Percentiles rank a stretch among this genome's conserved stretches.
Conservation (phyloP, 2,329 filamentous ascomycete genomes). For the Chaetomiaceae sp. region DNA sequence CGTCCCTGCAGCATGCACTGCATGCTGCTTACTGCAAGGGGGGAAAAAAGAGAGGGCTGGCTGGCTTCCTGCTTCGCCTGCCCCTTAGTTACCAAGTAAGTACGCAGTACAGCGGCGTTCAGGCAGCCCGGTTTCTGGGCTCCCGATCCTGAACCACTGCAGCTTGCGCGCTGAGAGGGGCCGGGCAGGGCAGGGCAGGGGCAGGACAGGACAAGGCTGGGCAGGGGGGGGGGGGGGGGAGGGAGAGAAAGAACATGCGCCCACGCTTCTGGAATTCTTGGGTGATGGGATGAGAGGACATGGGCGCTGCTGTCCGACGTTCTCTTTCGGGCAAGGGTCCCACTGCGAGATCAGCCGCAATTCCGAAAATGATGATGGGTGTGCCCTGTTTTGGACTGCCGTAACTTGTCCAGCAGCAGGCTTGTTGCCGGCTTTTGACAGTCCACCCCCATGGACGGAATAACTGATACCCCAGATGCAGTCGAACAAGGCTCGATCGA, state of each 20-base stretch:
- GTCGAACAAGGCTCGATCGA: no score
- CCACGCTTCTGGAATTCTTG: constrained; percentile 2
- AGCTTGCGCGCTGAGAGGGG: no score
- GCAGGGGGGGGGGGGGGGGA: background rate
- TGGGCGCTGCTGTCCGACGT: background rate
- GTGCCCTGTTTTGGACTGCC: constrained; percentile 2
- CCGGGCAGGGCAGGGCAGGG: no score
- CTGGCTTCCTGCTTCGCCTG: no score
- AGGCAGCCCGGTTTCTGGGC: constrained; percentile 17
- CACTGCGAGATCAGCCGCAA: constrained; percentile 12
- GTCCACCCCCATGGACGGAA: no score
- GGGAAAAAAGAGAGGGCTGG: background rate
- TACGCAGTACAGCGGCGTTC: no score
- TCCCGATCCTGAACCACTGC: constrained; percentile 11
- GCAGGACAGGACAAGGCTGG: no score
- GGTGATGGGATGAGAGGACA: background rate
- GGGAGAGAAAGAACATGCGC: background rate
- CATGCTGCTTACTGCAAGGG: constrained; percentile 8
- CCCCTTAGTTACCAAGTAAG: no score
- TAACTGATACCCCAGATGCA: no score
- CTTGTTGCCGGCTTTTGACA: no score
- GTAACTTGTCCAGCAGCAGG: background rate
- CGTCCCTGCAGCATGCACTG: background rate
- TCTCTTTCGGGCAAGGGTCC: constrained; percentile 1
- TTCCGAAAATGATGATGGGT: constrained; percentile 5